Evolutionary conservation across 352 stramenopile genomes (phyloP).

Genomic region (Phytophthora pseudosyringae): DNA sequence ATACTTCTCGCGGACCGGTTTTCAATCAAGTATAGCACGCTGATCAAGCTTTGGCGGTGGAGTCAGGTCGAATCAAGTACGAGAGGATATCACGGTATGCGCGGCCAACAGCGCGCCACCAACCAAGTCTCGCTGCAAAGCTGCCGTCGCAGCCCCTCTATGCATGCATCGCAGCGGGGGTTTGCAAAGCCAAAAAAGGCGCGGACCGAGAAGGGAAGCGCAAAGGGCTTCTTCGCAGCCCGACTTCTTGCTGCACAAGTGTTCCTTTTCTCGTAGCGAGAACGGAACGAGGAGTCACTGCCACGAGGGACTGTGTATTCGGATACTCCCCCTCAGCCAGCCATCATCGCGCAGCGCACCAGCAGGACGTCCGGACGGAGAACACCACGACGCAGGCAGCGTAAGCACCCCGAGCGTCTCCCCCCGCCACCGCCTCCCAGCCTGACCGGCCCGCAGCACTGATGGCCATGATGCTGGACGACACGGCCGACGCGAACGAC

Average conservation of each 20-base stretch:
- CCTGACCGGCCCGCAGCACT: background rate
- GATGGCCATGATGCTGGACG: slow-evolving; percentile 41
- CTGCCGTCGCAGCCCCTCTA: slow-evolving; percentile 17
- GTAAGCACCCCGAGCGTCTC: background rate
- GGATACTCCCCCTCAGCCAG: slow-evolving; percentile 36
- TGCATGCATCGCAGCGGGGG: background rate
- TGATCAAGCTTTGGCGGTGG: too few relatives aligned
- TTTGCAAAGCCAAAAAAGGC: slow-evolving; percentile 25
- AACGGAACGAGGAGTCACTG: slow-evolving; percentile 26
- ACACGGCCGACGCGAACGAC: slow-evolving; percentile 68
- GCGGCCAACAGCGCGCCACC: slow-evolving; percentile 1
- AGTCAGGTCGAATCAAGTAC: too few relatives aligned
- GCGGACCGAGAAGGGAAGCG: slow-evolving; percentile 14
- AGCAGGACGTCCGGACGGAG: slow-evolving; percentile 12
- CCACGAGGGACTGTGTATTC: slow-evolving; percentile 27
- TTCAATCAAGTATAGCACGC: too few relatives aligned
- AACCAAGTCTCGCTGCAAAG: slow-evolving; percentile 13
- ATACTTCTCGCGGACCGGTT: too few relatives aligned
- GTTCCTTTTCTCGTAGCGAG: slow-evolving; percentile 18
- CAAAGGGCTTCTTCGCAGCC: slow-evolving; percentile 12
- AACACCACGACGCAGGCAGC: slow-evolving; percentile 14
- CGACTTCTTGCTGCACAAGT: slow-evolving; percentile 6
- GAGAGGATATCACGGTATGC: too few relatives aligned
- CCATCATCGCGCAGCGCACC: slow-evolving; percentile 25
- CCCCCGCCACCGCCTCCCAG: background rate